Evolutionary conservation across 2,329 filamentous ascomycete species (phyloP).

Genomic region (Rutstroemia sydowiana): DNA sequence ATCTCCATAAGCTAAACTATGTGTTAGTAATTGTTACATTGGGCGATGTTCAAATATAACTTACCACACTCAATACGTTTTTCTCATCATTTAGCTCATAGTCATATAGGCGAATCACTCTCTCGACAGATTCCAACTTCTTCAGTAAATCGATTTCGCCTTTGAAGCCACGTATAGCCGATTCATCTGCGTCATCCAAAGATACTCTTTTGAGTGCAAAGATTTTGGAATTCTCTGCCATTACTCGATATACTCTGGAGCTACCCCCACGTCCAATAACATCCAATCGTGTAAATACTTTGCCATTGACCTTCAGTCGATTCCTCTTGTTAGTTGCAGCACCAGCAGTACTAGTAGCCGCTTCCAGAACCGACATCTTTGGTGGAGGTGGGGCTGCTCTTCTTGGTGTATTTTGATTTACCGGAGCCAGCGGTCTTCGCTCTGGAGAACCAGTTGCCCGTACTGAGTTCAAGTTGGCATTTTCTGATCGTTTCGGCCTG

Average conservation of each 20-base stretch:
- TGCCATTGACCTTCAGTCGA: constrained; percentile 82
- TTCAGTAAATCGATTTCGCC: constrained; percentile 89
- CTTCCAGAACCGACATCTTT: constrained; percentile 94
- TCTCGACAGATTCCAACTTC: constrained; percentile 74
- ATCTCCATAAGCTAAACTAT: constrained; percentile 81
- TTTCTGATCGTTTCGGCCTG: constrained; percentile 45
- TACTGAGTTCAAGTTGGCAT: constrained; percentile 35
- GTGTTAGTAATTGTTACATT: background rate
- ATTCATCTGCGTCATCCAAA: constrained; percentile 80
- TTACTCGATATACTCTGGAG: constrained; percentile 90
- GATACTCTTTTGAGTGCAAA: constrained; percentile 92
- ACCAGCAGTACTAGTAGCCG: constrained; percentile 76
- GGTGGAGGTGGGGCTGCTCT: constrained; percentile 75
- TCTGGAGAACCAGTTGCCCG: constrained; percentile 43
- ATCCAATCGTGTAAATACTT: constrained; percentile 82
- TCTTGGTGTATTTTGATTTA: constrained; percentile 64
- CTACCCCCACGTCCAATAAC: constrained; percentile 88
- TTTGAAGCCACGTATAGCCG: constrained; percentile 78
- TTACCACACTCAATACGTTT: constrained; percentile 75
- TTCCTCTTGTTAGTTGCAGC: constrained; percentile 74
- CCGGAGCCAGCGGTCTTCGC: constrained; percentile 45
- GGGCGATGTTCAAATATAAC: constrained; percentile 23
- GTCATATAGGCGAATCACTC: constrained; percentile 85
- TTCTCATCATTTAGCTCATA: constrained; percentile 93
- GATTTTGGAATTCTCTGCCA: constrained; percentile 93